A percentile compares a stretch with the other conserved stretches of the same genome.
Conservation (phyloP, 371 early-diverging fungal genomes). For the Haplosporangium sp. region DNA sequence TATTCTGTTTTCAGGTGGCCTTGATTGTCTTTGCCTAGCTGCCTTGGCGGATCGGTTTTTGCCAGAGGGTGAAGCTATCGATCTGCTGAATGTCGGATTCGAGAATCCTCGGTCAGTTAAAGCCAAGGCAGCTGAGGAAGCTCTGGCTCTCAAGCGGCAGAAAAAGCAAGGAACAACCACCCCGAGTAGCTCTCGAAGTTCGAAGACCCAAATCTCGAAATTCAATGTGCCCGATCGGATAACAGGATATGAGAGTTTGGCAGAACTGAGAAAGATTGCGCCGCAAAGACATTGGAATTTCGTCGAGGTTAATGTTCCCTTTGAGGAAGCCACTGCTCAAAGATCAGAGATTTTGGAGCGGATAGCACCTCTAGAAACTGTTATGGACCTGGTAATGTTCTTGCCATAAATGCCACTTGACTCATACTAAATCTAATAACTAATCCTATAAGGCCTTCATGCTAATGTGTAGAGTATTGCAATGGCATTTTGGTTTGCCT, state of each 20-base stretch:
- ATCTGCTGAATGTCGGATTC: constrained; percentile 96
- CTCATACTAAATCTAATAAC: no score
- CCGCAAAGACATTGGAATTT: constrained; percentile 88
- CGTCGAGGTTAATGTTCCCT: constrained; percentile 91
- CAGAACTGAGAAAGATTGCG: constrained; percentile 72
- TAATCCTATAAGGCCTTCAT: no score
- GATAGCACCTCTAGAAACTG: constrained; percentile 87
- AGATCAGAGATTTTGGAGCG: constrained; percentile 72
- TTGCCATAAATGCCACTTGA: neutral
- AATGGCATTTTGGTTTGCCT: constrained; percentile 96
- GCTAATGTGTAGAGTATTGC: constrained; percentile 82
- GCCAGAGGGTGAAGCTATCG: constrained; percentile 81
- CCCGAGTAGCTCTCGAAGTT: neutral
- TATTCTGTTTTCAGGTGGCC: constrained; percentile 94
- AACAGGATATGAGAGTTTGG: constrained; percentile 78
- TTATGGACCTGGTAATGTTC: constrained; percentile 88
- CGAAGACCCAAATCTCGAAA: constrained; percentile 23
- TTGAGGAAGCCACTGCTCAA: constrained; percentile 69
- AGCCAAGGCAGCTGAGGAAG: constrained; percentile 52
- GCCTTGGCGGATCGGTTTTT: constrained; percentile 79
- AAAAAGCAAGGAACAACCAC: constrained; percentile 23
- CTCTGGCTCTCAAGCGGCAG: constrained; percentile 26
- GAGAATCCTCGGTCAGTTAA: constrained; percentile 86
- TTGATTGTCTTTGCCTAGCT: constrained; percentile 92
- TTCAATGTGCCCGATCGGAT: constrained; percentile 93